Conservation (phyloP, 2,329 filamentous ascomycete genomes). For the Mycosphaerella arachidis region DNA sequence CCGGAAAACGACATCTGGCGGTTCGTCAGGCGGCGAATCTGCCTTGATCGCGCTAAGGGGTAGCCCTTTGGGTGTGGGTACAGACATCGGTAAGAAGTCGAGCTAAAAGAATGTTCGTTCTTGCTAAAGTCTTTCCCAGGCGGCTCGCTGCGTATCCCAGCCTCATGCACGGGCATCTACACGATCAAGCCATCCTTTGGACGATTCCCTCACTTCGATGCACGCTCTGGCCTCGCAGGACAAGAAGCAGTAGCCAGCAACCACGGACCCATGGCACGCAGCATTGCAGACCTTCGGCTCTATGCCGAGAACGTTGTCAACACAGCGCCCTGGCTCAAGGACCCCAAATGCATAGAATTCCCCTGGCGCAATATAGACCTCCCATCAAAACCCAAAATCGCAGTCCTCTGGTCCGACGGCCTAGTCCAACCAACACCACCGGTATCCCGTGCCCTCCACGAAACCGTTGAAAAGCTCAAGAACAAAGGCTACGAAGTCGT, state of each 20-base stretch:
- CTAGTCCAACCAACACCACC: conserved; percentile 59
- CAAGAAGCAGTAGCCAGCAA: conserved; percentile 62
- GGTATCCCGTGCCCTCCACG: conserved; percentile 52
- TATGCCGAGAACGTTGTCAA: conserved; percentile 41
- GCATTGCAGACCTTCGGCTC: conserved; percentile 48
- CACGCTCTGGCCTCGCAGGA: conserved; percentile 56
- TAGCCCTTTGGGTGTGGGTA: conserved; percentile 58
- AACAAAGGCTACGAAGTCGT: conserved; percentile 52
- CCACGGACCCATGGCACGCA: conserved; percentile 59
- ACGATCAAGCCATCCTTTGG: conserved; percentile 55
- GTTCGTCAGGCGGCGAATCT: conserved; percentile 63
- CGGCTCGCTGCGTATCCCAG: conserved; percentile 53
- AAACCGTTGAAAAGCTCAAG: conserved; percentile 51
- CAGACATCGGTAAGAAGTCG: conserved; percentile 49
- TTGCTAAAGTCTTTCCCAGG: conserved; percentile 14
- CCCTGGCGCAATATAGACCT: conserved; percentile 48
- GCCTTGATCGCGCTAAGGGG: conserved; percentile 59
- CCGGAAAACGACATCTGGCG: conserved; percentile 56
- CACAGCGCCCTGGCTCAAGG: conserved; percentile 49
- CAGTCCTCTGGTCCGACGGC: conserved; percentile 55
- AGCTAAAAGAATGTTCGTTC: background rate
- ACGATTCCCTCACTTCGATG: conserved; percentile 54
- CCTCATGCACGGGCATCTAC: conserved; percentile 56
- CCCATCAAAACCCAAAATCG: conserved; percentile 54
- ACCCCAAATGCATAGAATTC: conserved; percentile 51